Percentiles rank a stretch among this genome's conserved stretches.
These are phyloP conservation scores for Ascocoryne sarcoides DNA, from an alignment of 2,329 filamentous ascomycete genomes.

Conservation along the genomic window DNA sequence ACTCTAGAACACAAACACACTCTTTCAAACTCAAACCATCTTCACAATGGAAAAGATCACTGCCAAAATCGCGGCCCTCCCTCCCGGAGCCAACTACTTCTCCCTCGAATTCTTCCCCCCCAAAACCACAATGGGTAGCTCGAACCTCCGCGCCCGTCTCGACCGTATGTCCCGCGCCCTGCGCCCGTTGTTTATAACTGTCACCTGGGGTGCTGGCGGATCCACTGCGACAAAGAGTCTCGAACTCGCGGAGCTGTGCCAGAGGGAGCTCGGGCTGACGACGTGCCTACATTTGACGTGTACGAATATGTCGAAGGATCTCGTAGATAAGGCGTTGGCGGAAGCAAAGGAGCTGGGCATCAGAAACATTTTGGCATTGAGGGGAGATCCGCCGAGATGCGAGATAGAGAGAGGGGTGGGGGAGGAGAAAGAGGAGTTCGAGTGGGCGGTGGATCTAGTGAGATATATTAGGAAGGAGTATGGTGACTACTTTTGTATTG, in stretches of 20 bases:
- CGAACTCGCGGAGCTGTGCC: constrained; percentile 90
- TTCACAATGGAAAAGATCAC: constrained; percentile 71
- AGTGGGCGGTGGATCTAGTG: constrained; percentile 82
- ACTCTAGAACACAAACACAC: too few species aligned
- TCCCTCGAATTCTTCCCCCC: constrained; percentile 99
- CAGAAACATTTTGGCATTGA: constrained; percentile 83
- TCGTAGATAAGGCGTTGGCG: constrained; percentile 83
- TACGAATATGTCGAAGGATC: constrained; percentile 85
- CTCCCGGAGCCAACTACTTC: constrained; percentile 75
- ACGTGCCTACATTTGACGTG: constrained; percentile 95
- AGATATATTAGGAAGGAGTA: constrained; percentile 78
- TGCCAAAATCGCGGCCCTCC: constrained; percentile 87
- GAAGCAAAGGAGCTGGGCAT: constrained; percentile 87
- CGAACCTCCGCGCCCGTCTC: constrained; percentile 85
- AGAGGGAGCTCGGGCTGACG: constrained; percentile 82
- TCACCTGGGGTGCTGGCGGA: constrained; percentile 96
- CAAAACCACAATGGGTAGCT: constrained; percentile 91
- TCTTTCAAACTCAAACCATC: too few species aligned
- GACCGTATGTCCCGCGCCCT: constrained; percentile 91
- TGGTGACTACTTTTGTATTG: constrained; percentile 92
- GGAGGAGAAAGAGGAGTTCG: constrained; percentile 57
- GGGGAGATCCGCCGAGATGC: constrained; percentile 82
- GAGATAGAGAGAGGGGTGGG: constrained; percentile 61
- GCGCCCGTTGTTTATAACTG: constrained; percentile 87
- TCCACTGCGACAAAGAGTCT: constrained; percentile 86